Percentiles rank a stretch among this genome's conserved stretches.
Evolutionary conservation across 768 basidiomycete genomes (phyloP).

Genomic region (Leccinellum rugosiceps): DNA sequence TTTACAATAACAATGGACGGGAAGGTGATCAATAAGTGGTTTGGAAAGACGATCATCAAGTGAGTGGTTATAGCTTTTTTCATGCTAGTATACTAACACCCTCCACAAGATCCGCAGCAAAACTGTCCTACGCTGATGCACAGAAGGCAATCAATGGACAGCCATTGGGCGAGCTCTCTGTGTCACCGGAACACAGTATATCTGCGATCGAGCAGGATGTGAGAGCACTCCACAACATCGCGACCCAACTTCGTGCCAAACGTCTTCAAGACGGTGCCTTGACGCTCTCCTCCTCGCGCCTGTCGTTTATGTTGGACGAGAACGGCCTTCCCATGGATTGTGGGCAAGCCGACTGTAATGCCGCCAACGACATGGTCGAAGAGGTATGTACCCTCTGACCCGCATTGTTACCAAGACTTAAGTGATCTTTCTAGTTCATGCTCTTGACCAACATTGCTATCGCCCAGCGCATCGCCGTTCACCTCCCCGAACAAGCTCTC

Average conservation of each 20-base stretch:
- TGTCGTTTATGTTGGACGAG: slow-evolving; percentile 79
- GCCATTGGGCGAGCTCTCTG: slow-evolving; percentile 47
- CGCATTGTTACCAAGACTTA: slow-evolving; percentile 1
- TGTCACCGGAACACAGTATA: slow-evolving; percentile 55
- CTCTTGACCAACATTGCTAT: slow-evolving; percentile 85
- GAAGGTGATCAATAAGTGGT: slow-evolving; percentile 83
- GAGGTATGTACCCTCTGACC: slow-evolving; percentile 54
- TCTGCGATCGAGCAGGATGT: slow-evolving; percentile 75
- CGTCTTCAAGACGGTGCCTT: slow-evolving; percentile 83
- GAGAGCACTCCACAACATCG: slow-evolving; percentile 60
- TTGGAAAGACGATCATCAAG: slow-evolving; percentile 91
- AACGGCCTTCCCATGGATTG: slow-evolving; percentile 80
- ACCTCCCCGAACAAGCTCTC: slow-evolving; percentile 95
- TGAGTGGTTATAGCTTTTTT: slow-evolving; percentile 33
- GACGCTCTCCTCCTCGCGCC: slow-evolving; percentile 60
- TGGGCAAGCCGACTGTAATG: slow-evolving; percentile 53
- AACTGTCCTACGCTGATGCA: slow-evolving; percentile 79
- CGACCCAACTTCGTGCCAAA: slow-evolving; percentile 65
- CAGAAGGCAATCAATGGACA: slow-evolving; percentile 81
- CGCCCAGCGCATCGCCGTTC: slow-evolving; percentile 89
- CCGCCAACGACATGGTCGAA: slow-evolving; percentile 82
- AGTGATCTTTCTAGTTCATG: slow-evolving; percentile 68
- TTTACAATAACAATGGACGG: slow-evolving; percentile 86
- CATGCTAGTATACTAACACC: slow-evolving; percentile 1
- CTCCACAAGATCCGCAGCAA: slow-evolving; percentile 69